Evolutionary conservation across 2,329 filamentous ascomycete species (phyloP).

Genomic region (Botryosphaeria dothidea): DNA sequence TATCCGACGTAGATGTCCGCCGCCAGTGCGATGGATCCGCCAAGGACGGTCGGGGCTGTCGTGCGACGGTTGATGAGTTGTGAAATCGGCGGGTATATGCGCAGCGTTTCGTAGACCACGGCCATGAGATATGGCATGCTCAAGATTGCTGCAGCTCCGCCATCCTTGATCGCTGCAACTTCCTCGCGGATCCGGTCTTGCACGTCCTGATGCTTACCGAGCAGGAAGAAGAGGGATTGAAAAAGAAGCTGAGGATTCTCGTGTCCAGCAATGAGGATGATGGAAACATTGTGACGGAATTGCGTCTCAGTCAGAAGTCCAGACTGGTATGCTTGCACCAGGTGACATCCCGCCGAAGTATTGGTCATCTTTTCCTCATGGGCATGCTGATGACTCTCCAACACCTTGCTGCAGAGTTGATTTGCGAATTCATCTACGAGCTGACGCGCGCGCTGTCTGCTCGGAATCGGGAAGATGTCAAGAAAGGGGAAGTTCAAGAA

Average conservation of each 20-base stretch:
- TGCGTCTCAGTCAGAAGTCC: conserved; percentile 14
- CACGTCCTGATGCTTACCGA: conserved; percentile 19
- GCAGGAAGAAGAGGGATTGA: conserved; percentile 20
- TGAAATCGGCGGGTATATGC: conserved; percentile 52
- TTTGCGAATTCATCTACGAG: conserved; percentile 21
- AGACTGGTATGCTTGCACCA: conserved; percentile 21
- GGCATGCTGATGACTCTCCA: conserved; percentile 20
- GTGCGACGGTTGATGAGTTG: conserved; percentile 51
- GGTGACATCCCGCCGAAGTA: conserved; percentile 19
- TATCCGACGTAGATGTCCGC: conserved; percentile 30
- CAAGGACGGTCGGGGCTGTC: conserved; percentile 30
- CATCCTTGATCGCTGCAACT: conserved; percentile 5
- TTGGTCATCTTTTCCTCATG: conserved; percentile 17
- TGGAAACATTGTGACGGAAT: conserved; percentile 22
- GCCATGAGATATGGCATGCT: conserved; percentile 45
- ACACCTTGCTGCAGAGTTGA: conserved; percentile 19
- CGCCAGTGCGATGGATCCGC: conserved; percentile 26
- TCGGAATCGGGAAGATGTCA: conserved; percentile 20
- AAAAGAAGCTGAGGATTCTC: conserved; percentile 23
- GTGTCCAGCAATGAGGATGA: conserved; percentile 22
- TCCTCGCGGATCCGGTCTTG: conserved; percentile 3
- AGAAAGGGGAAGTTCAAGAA: conserved; percentile 14
- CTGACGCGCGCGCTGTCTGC: conserved; percentile 19
- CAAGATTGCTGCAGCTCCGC: neutral
- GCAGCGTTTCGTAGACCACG: conserved; percentile 49